Evolutionary conservation across 257 asterid species (phyloP), one percentile per base, ranked within the genome.

Genomic region (Oldenlandia corymbosa): DNA sequence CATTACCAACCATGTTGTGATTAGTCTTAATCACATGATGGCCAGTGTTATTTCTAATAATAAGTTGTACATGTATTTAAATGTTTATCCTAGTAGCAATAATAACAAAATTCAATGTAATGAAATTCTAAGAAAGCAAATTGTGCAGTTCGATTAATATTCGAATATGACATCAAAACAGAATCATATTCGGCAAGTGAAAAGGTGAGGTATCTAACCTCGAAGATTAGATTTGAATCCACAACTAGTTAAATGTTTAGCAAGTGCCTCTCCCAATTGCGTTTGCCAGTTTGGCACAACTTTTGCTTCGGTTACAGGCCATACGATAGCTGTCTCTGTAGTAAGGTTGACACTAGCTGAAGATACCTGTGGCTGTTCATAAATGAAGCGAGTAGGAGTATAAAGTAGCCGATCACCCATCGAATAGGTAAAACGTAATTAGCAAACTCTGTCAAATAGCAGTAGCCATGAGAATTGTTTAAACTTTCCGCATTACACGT

Each of bases 241-340:
- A 60, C 97, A 90, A 66, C 41, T 81, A 32, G 92, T 93, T 82
- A 93, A 84, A 84, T 93, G 97, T 75, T 87, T 83, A 13, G 99
- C 99, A 70, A 93, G 96, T 51, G 81, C 82, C 81, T 93, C 94
- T 67, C 97, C 99, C 53, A 93, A 58, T 54, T 85, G 87, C 75
- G 79, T 87, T 77, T 64, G 79, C 99, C 99, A 93, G 76, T 84
- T 76, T 27, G 96, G 94, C 63, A 70, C 79, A 63, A 55, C 85
- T 84, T 74, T 93, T 72, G 85, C 97, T 56, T 93, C 95, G 66
- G 96, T 77, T 61, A 80, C 84, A 51, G 95, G 97, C 97, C 96
- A 90, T 62, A 93, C 83, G 61, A 85, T 61, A 66, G 99, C 99
- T 58, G 96, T 90, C 90, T 90, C 97, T 18, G 96, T 87, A 0